These are phyloP conservation scores for Neofusicoccum sp. DNA, from an alignment of 2,329 filamentous ascomycete genomes.

Conservation along the genomic window DNA sequence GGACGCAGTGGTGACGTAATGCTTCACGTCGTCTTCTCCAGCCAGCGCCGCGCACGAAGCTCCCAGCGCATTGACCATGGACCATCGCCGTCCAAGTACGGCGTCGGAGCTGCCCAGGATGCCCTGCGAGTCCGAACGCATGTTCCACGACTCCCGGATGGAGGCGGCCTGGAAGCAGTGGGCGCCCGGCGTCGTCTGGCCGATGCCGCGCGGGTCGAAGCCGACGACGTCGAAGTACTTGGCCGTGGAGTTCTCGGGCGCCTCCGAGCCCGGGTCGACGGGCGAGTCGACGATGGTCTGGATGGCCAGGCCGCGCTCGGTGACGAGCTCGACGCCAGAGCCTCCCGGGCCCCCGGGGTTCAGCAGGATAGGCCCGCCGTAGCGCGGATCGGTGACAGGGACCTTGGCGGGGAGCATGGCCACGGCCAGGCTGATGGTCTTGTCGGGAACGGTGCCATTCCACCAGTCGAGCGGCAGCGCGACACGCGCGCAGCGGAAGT, in stretches of 20 bases:
- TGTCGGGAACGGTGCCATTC: conserved; percentile 36
- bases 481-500: conserved; percentile 39
- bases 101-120: conserved; percentile 46
- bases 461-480: conserved; percentile 41
- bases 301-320: conserved; percentile 29
- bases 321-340: conserved; percentile 39
- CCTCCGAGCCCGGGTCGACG: conserved; percentile 17
- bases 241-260: conserved; percentile 28
- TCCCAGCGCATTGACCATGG: conserved; percentile 43
- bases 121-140: conserved; percentile 42
- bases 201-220: conserved; percentile 50
- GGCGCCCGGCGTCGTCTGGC: conserved; percentile 37
- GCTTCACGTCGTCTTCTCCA: conserved; percentile 42
- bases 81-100: conserved; percentile 45
- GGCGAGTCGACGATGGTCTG: conserved; percentile 35
- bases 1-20: conserved; percentile 50
- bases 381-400: conserved; percentile 38
- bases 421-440: conserved; percentile 36
- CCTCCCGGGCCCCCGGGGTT: conserved; percentile 51
- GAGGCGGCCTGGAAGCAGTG: conserved; percentile 37
- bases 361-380: conserved; percentile 46
- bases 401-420: conserved; percentile 37
- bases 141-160: conserved; percentile 38
- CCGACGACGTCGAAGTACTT: conserved; percentile 48
- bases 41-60: conserved; percentile 31